phyloP scores from a whole-genome alignment of 257 asterid genomes.

The Echium plantagineum region DNA sequence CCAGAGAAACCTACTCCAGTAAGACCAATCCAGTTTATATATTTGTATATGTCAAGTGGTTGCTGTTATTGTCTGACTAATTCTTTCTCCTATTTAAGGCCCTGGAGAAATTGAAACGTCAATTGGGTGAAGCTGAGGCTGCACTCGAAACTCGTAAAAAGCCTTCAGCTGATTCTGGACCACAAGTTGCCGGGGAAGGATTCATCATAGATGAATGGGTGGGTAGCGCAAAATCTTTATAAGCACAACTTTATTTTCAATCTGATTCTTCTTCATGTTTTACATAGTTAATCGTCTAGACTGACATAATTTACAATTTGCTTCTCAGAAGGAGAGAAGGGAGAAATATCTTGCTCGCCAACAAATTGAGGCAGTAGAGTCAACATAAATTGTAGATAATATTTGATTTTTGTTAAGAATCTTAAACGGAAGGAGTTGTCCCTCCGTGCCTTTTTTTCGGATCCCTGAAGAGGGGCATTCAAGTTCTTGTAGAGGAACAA shows the following conservation, averaged over 20 bases:
- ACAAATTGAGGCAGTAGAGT: slow-evolving; percentile 54
- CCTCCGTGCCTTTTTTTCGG: slow-evolving; percentile 4
- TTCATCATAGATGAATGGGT: slow-evolving; percentile 89
- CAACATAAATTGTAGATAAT: slow-evolving; percentile 20
- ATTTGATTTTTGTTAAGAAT: slow-evolving; percentile 9
- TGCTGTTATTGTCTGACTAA: slow-evolving; percentile 1
- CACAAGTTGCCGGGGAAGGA: slow-evolving; percentile 64
- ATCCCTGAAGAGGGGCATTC: slow-evolving; percentile 6
- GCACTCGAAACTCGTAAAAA: slow-evolving; percentile 55
- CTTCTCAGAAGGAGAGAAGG: slow-evolving; percentile 50
- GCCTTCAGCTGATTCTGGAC: slow-evolving; percentile 48
- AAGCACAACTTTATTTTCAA: background rate
- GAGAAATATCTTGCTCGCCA: slow-evolving; percentile 64
- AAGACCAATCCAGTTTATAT: slow-evolving; percentile 15
- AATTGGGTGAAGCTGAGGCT: slow-evolving; percentile 79
- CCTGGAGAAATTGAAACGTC: slow-evolving; percentile 66
- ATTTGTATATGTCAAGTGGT: background rate
- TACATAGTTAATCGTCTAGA: background rate
- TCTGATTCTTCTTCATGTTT: background rate
- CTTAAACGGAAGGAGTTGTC: slow-evolving; percentile 1
- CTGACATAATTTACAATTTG: background rate
- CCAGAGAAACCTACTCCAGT: slow-evolving; percentile 58
- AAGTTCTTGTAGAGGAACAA: slow-evolving; percentile 12
- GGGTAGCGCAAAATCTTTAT: slow-evolving; percentile 9
- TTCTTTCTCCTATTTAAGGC: slow-evolving; percentile 26